phyloP scores from a whole-genome alignment of 2,329 filamentous ascomycete genomes.

The Xylariaceae sp. region DNA sequence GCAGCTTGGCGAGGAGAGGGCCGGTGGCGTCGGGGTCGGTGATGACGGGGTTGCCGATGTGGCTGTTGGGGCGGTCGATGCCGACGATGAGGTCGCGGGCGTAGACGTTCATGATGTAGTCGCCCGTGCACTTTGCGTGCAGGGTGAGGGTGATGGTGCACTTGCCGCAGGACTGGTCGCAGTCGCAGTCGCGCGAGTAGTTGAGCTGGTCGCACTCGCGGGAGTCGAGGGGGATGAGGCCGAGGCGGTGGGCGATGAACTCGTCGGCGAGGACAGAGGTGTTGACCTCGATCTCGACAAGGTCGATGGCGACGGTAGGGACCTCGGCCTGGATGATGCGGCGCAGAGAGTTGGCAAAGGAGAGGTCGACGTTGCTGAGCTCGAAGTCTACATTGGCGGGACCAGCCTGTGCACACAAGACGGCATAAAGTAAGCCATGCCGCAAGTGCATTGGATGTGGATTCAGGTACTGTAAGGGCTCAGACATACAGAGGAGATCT shows the following conservation, averaged over 20 bases:
- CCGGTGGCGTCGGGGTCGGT: slow-evolving; percentile 79
- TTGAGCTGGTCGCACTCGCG: slow-evolving; percentile 78
- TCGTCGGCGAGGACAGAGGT: slow-evolving; percentile 96
- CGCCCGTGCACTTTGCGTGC: slow-evolving; percentile 79
- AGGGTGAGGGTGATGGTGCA: slow-evolving; percentile 85
- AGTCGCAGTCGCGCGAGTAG: slow-evolving; percentile 93
- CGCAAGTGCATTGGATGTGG: not conserved
- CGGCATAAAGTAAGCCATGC: slow-evolving; percentile 21
- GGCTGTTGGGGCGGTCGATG: slow-evolving; percentile 67
- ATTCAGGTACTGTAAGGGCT: not conserved
- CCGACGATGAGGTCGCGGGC: slow-evolving; percentile 80
- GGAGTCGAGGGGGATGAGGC: slow-evolving; percentile 82
- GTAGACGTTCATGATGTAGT: slow-evolving; percentile 91
- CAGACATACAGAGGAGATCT: slow-evolving; percentile 55
- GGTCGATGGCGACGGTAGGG: slow-evolving; percentile 89
- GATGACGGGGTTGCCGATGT: slow-evolving; percentile 78
- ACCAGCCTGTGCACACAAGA: slow-evolving; percentile 61
- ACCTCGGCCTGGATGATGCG: slow-evolving; percentile 91
- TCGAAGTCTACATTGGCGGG: slow-evolving; percentile 84
- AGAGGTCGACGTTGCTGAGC: slow-evolving; percentile 82
- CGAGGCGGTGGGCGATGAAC: slow-evolving; percentile 89
- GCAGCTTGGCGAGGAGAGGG: slow-evolving; percentile 83
- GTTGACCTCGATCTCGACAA: slow-evolving; percentile 90
- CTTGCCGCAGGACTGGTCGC: slow-evolving; percentile 89
- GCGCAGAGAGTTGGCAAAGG: slow-evolving; percentile 89